phyloP scores from a whole-genome alignment of 2,329 filamentous ascomycete genomes.

The Calycina marina region DNA sequence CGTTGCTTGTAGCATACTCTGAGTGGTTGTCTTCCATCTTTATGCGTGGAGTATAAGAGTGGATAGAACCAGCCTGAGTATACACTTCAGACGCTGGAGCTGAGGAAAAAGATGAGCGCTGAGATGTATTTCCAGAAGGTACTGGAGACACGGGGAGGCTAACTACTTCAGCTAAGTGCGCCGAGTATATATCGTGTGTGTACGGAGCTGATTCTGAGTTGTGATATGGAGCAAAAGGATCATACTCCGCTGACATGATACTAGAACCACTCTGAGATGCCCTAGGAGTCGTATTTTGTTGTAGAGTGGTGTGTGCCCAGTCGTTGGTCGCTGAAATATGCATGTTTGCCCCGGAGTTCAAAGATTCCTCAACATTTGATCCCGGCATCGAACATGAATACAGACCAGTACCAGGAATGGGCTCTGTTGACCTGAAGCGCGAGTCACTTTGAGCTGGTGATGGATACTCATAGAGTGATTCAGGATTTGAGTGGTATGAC shows the following conservation, averaged over 20 bases:
- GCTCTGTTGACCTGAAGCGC: slow-evolving; percentile 17
- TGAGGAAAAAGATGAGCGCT: slow-evolving; percentile 23
- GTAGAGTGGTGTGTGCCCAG: slow-evolving; percentile 16
- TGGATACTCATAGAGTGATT: slow-evolving; percentile 22
- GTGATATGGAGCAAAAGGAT: slow-evolving; percentile 34
- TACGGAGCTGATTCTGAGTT: slow-evolving; percentile 28
- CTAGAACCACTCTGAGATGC: slow-evolving; percentile 24
- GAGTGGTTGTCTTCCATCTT: slow-evolving; percentile 22
- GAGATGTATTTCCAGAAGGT: slow-evolving; percentile 19
- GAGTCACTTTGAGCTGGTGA: slow-evolving; percentile 22
- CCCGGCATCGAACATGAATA: slow-evolving; percentile 20
- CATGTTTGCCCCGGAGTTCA: slow-evolving; percentile 9
- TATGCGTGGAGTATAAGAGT: slow-evolving; percentile 18
- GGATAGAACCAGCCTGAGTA: slow-evolving; percentile 18
- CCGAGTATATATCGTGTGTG: slow-evolving; percentile 31
- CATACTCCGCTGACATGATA: slow-evolving; percentile 35
- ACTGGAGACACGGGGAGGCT: slow-evolving; percentile 19
- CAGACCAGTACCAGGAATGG: slow-evolving; percentile 18
- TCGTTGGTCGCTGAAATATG: slow-evolving; percentile 14
- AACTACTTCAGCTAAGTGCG: slow-evolving; percentile 24
- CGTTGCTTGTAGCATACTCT: slow-evolving; percentile 14
- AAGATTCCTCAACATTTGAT: slow-evolving; percentile 13
- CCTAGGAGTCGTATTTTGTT: slow-evolving; percentile 15
- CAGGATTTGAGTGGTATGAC: slow-evolving; percentile 16
- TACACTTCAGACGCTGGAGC: slow-evolving; percentile 20